Evolutionary conservation across 2,329 filamentous ascomycete species (phyloP).

Genomic region (Fusarium acutatum): DNA sequence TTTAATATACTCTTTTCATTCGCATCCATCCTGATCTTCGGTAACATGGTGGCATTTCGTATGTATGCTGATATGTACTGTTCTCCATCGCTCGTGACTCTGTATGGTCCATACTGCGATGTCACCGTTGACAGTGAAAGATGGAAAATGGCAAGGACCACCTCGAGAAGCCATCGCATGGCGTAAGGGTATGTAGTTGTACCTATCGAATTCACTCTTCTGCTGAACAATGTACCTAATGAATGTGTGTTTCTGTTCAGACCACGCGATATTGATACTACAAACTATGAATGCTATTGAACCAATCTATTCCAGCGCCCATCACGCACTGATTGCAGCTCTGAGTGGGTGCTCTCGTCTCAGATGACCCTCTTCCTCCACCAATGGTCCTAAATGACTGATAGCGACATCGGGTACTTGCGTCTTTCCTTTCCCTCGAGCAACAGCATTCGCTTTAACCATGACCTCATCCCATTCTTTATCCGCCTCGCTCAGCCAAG

Average conservation of each 20-base stretch:
- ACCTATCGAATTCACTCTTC: rapidly evolving
- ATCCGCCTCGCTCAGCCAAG: background rate
- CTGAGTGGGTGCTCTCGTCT: background rate
- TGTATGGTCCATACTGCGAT: background rate
- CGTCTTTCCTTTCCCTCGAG: background rate
- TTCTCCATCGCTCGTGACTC: too few relatives aligned
- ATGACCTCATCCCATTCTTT: background rate
- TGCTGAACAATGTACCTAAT: background rate
- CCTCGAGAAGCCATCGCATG: rapidly evolving
- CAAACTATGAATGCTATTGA: background rate
- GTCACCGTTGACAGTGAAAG: background rate
- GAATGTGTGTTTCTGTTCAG: background rate
- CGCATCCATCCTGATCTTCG: rapidly evolving
- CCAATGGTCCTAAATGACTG: background rate
- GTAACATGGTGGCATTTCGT: background rate
- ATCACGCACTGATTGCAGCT: background rate
- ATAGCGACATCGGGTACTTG: background rate
- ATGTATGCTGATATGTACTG: background rate
- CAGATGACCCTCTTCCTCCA: background rate
- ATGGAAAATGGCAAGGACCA: rapidly evolving
- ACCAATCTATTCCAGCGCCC: rapidly evolving
- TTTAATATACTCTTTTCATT: background rate
- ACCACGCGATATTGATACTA: background rate
- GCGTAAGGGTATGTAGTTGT: rapidly evolving
- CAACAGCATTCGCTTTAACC: background rate